Base-by-base conservation (phyloP, 164 flowering plant species). In the Cinnamomum chago region DNA sequence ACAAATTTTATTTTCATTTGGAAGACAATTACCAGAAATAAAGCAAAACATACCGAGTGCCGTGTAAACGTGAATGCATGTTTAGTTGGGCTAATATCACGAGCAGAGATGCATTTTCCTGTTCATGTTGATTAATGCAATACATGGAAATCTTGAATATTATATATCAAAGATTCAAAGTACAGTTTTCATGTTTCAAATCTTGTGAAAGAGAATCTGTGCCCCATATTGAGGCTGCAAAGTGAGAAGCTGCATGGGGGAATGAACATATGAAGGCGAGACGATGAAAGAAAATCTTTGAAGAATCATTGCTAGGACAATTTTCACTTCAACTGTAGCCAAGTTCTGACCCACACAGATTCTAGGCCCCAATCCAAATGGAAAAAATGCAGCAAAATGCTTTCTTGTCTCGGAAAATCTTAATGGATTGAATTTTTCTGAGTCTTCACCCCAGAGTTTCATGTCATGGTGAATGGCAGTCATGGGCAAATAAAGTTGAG, bases 381-480 rank as follows among this genome's bases (percentile, higher is more conserved):
- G 66, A 40, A 58, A 55, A 18, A 79, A 85, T 3, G 88, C 76
- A 14, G 78, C 86, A 50, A 77, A 65, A 69, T 81, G 79, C 80
- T 80, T 87, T 60, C 79, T 65, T 13, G 81, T 50, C 18, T 74
- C 77, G 9, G 72, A 12, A 64, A 83, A 85, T 65, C 86, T 73
- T 70, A 33, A 5, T 17, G 89, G 89, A 72, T 87, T 84, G 76
- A 87, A 85, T 51, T 80, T 76, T 2, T 85, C 78, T 0, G 84
- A 81, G 70, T 84, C 88, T 17, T 82, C 85, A 18, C 89, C 86
- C 89, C 89, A 87, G 1, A 83, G 74, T 52, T 77, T 71, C 2
- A 30, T 5, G 50, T 91, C 93, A 3, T 81, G 91, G 27, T 91
- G 90, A 20, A 89, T 81, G 24, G 86, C 83, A 2, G 81, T 69